Base-by-base conservation (phyloP, 2,329 filamentous ascomycete genomes). In the Dactylellina leptospora region DNA sequence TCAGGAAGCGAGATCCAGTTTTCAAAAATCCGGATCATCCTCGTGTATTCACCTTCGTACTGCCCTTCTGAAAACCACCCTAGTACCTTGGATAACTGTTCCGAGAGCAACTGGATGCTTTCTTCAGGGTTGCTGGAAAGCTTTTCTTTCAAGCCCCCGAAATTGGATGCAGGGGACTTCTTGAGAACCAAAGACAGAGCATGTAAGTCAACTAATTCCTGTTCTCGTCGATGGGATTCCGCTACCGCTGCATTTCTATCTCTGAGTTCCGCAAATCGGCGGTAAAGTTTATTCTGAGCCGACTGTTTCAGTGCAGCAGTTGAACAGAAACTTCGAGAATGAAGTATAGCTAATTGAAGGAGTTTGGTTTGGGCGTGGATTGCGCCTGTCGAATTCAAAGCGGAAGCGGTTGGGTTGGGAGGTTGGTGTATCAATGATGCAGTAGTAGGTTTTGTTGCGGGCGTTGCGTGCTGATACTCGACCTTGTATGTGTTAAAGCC, bases 101-200 rank as follows among this genome's bases (percentile, higher is more conserved):
- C 69, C 18, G 69, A 73, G 47, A 73, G 61, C 33, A 50, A 47
- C 38, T 73, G 69, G 45, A 73, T 73, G n/a, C 53, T 61, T 30
- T 73, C 69, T 33, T 73, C 69, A 23, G 69, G 60, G 16, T 33
- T 66, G 28, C 30, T 18, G 5, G 55, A 61, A 4, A 73, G 28
- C 22, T 53, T 64, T 18, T 73, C 55, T 47, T 59, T 73, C 28
- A 42, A 50, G 40, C 58, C 45, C 30, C 33, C 38, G 4, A 55
- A 38, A 22, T 42, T 55, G 9, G 51, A 55, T 27, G 36, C 42
- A 2, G 60, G 28, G 0, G 59, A 36, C 13, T 55, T 55, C 9
- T 66, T 61, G 27, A 73, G 42, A 11, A 73, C 55, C n/a, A 73
- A 45, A 2, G 60, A 60, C 28, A 73, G 33, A 2, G 69, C 60